Conservation (phyloP, 139 green algal genomes). For the Mesostigma viride region DNA sequence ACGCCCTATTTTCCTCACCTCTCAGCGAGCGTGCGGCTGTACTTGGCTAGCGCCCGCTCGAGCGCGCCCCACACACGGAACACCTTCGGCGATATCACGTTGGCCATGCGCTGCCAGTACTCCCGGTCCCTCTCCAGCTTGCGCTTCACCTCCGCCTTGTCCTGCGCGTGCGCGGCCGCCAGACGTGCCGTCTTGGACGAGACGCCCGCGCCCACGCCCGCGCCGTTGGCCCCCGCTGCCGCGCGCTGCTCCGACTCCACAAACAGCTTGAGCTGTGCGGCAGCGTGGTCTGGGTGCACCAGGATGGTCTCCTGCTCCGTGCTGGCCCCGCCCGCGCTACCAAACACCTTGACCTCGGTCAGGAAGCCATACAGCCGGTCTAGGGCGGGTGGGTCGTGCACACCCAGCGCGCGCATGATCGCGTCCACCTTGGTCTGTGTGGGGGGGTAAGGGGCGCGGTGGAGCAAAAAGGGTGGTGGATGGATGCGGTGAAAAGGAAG, state of each 20-base stretch:
- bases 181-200: neutral
- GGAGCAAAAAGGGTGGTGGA: too few species aligned
- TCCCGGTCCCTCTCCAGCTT: slow-evolving; percentile 21
- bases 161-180: neutral
- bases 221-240: too few species aligned
- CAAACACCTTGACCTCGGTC: slow-evolving; percentile 3
- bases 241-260: slow-evolving; percentile 32
- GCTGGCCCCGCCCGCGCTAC: too few species aligned
- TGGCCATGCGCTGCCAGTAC: slow-evolving; percentile 42
- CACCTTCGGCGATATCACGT: slow-evolving; percentile 37
- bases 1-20: too few species aligned
- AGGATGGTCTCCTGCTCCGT: too few species aligned
- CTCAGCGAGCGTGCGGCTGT: too few species aligned
- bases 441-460: too few species aligned
- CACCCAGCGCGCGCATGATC: slow-evolving; percentile 48
- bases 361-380: slow-evolving; percentile 54
- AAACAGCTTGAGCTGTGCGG: slow-evolving; percentile 45
- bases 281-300: slow-evolving; percentile 49
- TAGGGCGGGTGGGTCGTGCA: slow-evolving; percentile 47
- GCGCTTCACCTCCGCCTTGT: neutral
- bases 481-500: too few species aligned
- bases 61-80: slow-evolving; percentile 52
- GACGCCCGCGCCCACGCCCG: too few species aligned
- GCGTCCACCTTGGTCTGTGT: too few species aligned
- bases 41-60: slow-evolving; percentile 54